These are phyloP conservation scores for Apiospora pterosperma DNA, from an alignment of 2,329 filamentous ascomycete species.

Conservation along the genomic window DNA sequence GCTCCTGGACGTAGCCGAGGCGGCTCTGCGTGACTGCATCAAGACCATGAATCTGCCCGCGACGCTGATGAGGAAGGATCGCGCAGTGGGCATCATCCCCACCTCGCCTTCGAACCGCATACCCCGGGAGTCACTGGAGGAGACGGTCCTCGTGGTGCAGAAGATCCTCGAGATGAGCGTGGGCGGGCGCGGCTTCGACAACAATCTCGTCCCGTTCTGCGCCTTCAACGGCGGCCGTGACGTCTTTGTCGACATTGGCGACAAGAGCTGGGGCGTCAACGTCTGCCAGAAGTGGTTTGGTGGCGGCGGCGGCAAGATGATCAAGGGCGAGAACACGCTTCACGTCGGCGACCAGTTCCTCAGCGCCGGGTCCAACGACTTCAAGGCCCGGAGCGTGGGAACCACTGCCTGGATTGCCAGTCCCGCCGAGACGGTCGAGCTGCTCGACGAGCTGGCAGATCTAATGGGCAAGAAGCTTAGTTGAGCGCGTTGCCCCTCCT, in stretches of 20 bases:
- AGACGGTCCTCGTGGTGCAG: slow-evolving; percentile 92
- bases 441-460: slow-evolving; percentile 77
- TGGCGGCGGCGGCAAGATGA: slow-evolving; percentile 32
- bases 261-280: slow-evolving; percentile 93
- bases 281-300: slow-evolving; percentile 89
- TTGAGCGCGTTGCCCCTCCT: slow-evolving; percentile 11
- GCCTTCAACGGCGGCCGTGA: slow-evolving; percentile 98
- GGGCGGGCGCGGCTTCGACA: slow-evolving; percentile 41
- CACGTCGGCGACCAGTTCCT: slow-evolving; percentile 98
- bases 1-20: slow-evolving; percentile 87
- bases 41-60: slow-evolving; percentile 77
- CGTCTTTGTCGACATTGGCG: slow-evolving; percentile 97
- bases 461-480: slow-evolving; percentile 48
- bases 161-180: slow-evolving; percentile 82
- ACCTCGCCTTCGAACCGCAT: slow-evolving; percentile 63
- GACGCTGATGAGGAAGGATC: slow-evolving; percentile 79
- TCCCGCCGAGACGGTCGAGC: slow-evolving; percentile 81
- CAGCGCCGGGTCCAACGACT: slow-evolving; percentile 93
- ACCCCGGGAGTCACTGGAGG: slow-evolving; percentile 84
- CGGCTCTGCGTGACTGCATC: slow-evolving; percentile 77
- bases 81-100: slow-evolving; percentile 76
- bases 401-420: slow-evolving; percentile 98
- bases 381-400: slow-evolving; percentile 86
- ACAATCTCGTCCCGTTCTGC: slow-evolving; percentile 72
- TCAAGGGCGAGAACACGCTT: slow-evolving; percentile 75